Conservation (phyloP, 2,329 filamentous ascomycete species). For the Simplicillium sp. region DNA sequence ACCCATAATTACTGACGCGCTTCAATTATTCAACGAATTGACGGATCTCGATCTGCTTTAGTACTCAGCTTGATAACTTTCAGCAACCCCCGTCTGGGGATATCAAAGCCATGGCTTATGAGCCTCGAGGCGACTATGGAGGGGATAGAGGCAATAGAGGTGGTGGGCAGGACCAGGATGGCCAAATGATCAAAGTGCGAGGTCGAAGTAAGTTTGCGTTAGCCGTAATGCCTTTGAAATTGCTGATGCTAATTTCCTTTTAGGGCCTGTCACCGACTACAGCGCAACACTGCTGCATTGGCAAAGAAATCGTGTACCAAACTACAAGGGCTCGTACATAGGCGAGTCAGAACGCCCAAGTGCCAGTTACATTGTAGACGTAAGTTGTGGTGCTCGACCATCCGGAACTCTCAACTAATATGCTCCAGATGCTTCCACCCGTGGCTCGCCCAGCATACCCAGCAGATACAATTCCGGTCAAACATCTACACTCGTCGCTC, state of each 20-base stretch:
- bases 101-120: constrained; percentile 36
- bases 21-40: no score
- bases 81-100: no score
- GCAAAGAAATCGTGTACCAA: constrained; percentile 66
- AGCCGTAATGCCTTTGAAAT: constrained; percentile 1
- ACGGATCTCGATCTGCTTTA: no score
- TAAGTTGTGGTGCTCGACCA: constrained; percentile 30
- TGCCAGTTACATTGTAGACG: constrained; percentile 82
- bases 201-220: constrained; percentile 36
- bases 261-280: constrained; percentile 89
- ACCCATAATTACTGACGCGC: no score
- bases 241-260: constrained; percentile 10
- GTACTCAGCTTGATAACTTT: no score
- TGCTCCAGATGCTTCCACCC: constrained; percentile 71
- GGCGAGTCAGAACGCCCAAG: constrained; percentile 79
- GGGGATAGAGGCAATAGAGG: constrained; percentile 29
- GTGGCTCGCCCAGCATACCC: constrained; percentile 63
- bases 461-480: constrained; percentile 84
- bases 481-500: constrained; percentile 92
- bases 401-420: constrained; percentile 9
- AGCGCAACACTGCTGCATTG: constrained; percentile 83
- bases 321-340: constrained; percentile 60
- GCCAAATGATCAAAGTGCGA: constrained; percentile 36
- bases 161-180: constrained; percentile 30
- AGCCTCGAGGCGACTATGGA: constrained; percentile 39